A percentile compares a stretch with the other conserved stretches of the same genome.
phyloP scores from a whole-genome alignment of 192 early-diverging fungal genomes.

The Backusella westeae region DNA sequence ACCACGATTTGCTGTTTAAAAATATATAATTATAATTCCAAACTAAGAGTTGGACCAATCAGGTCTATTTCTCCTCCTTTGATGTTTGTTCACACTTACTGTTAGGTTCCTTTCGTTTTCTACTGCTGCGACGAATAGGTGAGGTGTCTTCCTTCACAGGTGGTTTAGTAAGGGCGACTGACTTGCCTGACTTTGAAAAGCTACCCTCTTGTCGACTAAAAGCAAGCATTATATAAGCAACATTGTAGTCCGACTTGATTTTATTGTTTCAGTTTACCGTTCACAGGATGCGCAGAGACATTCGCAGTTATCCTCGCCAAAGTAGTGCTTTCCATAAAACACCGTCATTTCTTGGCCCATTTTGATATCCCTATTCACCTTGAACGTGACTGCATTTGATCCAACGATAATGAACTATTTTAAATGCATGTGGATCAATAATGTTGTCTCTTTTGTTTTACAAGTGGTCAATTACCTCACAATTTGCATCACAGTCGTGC shows the following conservation, averaged over 20 bases:
- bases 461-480: constrained; percentile 25
- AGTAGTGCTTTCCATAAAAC: constrained; percentile 60
- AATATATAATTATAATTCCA: background rate
- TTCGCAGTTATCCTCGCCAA: constrained; percentile 58
- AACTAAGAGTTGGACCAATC: background rate
- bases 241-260: background rate
- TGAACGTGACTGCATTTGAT: constrained; percentile 54
- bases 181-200: background rate
- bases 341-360: constrained; percentile 59
- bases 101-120: background rate
- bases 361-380: constrained; percentile 43
- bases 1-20: background rate
- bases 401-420: constrained; percentile 43
- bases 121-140: background rate
- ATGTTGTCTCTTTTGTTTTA: too few species aligned
- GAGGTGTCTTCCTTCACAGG: background rate
- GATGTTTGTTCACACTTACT: background rate
- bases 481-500: constrained; percentile 63
- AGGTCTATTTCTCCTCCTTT: background rate
- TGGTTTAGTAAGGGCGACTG: background rate
- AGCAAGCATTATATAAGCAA: background rate
- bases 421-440: too few species aligned
- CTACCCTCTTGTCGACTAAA: background rate
- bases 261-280: constrained; percentile 19
- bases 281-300: constrained; percentile 61